Base-by-base conservation (phyloP, 768 basidiomycete genomes). In the Ramaria sp. region DNA sequence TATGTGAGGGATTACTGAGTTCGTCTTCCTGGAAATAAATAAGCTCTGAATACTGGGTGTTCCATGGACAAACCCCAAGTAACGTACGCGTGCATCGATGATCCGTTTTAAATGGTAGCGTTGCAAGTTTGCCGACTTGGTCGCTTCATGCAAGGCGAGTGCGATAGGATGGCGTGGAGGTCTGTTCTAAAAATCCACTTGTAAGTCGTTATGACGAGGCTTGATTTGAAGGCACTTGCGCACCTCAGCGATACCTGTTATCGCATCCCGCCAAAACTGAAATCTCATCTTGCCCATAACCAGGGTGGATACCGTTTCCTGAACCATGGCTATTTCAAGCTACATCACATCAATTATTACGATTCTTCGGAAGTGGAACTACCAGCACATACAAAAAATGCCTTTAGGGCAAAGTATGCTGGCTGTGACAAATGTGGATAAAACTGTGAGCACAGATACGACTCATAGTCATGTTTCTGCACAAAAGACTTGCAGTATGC, bases 251-350 rank as follows among this genome's bases (percentile, higher is more conserved):
- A 90, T 79, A 48, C 71, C 77, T 63, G 83, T 86, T 27, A 91
- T 64, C 12, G 86, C 82, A 65, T 93, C 88, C 63, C 81, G 79
- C 90, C 90, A 93, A 67, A 91, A 92, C 66, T 91, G 84, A 73
- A 90, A 79, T 61, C 88, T 77, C 78, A 91, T 88, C 66, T 82
- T 80, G n/a, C 88, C 90, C 56, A 92, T 81, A 39, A 78, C 73
- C 37, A 79, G 66, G 58, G 84, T 86, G 17, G 88, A 87, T 13
- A 88, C 85, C 39, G 76, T 73, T 59, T 93, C 91, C 67, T 84
- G 86, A 17, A 90, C 70, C 66, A 73, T 85, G 10, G 89, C 84
- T 54, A 91, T 69, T 66, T 92, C 90, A 54, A 87, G 79, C 86
- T 90, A 65, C 20, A 58, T 54, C 42, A 30, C 37, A 51, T 37